Evolutionary conservation across 2,329 filamentous ascomycete genomes (phyloP).

Genomic region (Calycina herbarum): DNA sequence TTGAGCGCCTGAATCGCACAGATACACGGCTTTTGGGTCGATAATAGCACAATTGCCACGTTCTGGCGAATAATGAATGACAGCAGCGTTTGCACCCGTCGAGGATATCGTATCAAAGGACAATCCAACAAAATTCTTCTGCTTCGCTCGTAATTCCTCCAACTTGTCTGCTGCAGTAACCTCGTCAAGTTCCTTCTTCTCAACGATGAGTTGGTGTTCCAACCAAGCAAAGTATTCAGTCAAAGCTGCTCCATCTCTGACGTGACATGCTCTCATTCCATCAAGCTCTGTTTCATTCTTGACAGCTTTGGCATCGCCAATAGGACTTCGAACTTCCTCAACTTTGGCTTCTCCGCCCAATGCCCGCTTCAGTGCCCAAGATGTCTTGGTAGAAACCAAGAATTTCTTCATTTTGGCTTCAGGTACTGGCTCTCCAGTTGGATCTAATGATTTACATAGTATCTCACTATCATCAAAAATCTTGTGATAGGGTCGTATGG

Average conservation of each 20-base stretch:
- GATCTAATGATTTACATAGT: conserved; percentile 51
- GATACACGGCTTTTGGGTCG: conserved; percentile 82
- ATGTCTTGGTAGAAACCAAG: conserved; percentile 82
- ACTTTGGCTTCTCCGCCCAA: conserved; percentile 83
- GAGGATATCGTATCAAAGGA: conserved; percentile 97
- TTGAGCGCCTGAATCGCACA: conserved; percentile 97
- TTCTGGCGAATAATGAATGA: conserved; percentile 95
- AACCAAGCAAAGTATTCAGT: conserved; percentile 96
- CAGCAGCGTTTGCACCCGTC: conserved; percentile 77
- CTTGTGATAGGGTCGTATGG: conserved; percentile 76
- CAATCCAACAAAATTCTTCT: conserved; percentile 78
- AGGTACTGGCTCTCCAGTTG: conserved; percentile 33
- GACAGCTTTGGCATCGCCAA: conserved; percentile 88
- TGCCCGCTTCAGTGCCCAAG: conserved; percentile 86
- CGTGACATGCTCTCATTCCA: conserved; percentile 92
- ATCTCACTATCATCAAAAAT: conserved; percentile 78
- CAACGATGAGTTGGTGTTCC: conserved; percentile 78
- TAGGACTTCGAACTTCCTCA: conserved; percentile 82
- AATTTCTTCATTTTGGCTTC: conserved; percentile 58
- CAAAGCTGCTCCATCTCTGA: conserved; percentile 87
- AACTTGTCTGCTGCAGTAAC: conserved; percentile 91
- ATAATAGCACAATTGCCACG: conserved; percentile 78
- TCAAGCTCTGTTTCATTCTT: conserved; percentile 89
- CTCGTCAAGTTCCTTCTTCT: conserved; percentile 77
- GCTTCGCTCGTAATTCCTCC: conserved; percentile 68